Evolutionary conservation across 495 filamentous ascomycete genomes (phyloP), one percentile per base, ranked within the genome.

Genomic region (Xylaria curta): DNA sequence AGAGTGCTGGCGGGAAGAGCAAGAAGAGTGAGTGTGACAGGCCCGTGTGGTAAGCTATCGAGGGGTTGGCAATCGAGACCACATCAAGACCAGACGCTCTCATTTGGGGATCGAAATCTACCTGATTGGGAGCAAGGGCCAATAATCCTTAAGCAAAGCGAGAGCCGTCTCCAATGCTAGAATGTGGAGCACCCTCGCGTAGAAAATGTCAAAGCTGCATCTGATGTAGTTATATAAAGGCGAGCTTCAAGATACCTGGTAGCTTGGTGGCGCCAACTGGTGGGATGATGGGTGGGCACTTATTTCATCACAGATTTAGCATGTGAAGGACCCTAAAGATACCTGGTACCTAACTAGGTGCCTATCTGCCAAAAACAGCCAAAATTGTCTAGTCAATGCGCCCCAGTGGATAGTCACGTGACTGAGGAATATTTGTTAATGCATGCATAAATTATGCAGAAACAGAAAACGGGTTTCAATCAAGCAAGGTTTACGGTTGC

Each of bases 281-380:
- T 44, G 60, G 60, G 60, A 28, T 28, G 42, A 42, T 46, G 60
- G 61, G 38, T 12, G 12, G n/a, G 60, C 60, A 62, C 8, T 12
- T 44, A 64, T 66, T 66, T 66, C 46, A 66, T 51, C 44, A 53
- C 47, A 66, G 28, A 66, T 70, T 72, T 78, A 70, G 74, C 76
- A 78, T 78, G 76, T 78, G 76, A 70, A 70, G 59, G n/a, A 49
- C 17, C 36, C 69, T 13, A 17, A 68, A 67, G 62, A n/a, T n/a
- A n/a, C n/a, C n/a, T n/a, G n/a, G n/a, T n/a, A n/a, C n/a, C n/a
- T n/a, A n/a, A n/a, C n/a, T n/a, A n/a, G n/a, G n/a, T n/a, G n/a
- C n/a, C n/a, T n/a, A n/a, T n/a, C n/a, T n/a, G n/a, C n/a, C n/a
- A n/a, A n/a, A n/a, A n/a, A n/a, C n/a, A n/a, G n/a, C n/a, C n/a